These are phyloP conservation scores for Euryodendron excelsum DNA, from an alignment of 148 eudicot genomes.

Conservation along the genomic window DNA sequence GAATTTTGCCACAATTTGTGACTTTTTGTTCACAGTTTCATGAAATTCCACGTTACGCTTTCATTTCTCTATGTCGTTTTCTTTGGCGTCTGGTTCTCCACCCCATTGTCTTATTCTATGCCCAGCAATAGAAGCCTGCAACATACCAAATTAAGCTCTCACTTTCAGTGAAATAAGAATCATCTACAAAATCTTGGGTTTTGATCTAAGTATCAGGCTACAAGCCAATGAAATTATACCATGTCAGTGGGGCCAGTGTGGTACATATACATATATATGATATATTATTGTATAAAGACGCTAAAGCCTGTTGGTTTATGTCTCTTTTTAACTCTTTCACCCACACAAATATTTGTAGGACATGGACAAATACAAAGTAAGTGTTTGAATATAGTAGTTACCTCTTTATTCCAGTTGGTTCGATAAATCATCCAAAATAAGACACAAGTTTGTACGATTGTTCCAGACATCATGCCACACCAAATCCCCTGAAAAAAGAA, in stretches of 20 bases:
- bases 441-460: constrained; percentile 35
- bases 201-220: too few relatives aligned
- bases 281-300: too few relatives aligned
- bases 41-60: background rate
- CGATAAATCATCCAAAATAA: constrained; percentile 30
- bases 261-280: too few relatives aligned
- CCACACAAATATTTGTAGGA: too few relatives aligned
- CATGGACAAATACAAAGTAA: too few relatives aligned
- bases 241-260: too few relatives aligned
- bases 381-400: background rate
- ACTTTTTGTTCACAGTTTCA: background rate
- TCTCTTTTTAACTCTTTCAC: too few relatives aligned
- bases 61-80: constrained; percentile 1
- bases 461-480: constrained; percentile 52
- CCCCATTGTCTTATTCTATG: constrained; percentile 52
- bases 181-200: too few relatives aligned
- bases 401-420: constrained; percentile 62
- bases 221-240: too few relatives aligned
- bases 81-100: constrained; percentile 17
- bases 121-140: constrained; percentile 58
- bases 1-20: background rate
- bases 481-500: constrained; percentile 49
- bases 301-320: too few relatives aligned
- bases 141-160: background rate
- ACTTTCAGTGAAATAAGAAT: background rate